A percentile compares a stretch with the other conserved stretches of the same genome.
Evolutionary conservation across 495 filamentous ascomycete species (phyloP).

Genomic region (Hypoxylon subgilvum): DNA sequence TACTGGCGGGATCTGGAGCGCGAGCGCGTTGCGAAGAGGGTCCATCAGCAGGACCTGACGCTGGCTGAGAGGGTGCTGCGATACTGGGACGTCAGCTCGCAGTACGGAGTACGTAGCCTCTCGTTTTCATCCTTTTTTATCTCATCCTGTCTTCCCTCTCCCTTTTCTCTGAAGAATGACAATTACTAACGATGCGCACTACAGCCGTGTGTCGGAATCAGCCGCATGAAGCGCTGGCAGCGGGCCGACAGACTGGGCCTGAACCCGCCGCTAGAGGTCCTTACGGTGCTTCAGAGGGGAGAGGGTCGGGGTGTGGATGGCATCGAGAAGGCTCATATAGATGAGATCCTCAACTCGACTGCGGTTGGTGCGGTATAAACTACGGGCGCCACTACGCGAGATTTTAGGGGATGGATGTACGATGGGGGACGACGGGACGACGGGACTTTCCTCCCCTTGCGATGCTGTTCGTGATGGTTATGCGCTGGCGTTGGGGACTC

Average conservation of each 20-base stretch:
- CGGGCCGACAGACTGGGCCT: slow-evolving; percentile 79
- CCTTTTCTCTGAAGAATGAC: too few relatives aligned
- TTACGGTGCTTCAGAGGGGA: slow-evolving; percentile 80
- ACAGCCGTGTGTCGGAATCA: slow-evolving; percentile 92
- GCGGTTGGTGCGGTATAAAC: slow-evolving; percentile 39
- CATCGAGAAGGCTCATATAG: slow-evolving; percentile 74
- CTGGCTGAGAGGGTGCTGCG: slow-evolving; percentile 83
- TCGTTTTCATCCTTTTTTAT: background rate
- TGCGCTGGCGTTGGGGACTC: slow-evolving; percentile 39
- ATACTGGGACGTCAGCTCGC: slow-evolving; percentile 84
- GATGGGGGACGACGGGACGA: slow-evolving; percentile 9
- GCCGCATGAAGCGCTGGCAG: slow-evolving; percentile 83
- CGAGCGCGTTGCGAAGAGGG: slow-evolving; percentile 53
- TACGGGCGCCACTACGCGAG: background rate
- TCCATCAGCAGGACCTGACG: slow-evolving; percentile 75
- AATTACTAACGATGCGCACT: too few relatives aligned
- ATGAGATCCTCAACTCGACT: slow-evolving; percentile 71
- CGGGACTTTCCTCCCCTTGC: background rate
- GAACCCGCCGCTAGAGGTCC: slow-evolving; percentile 88
- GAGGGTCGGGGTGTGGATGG: slow-evolving; percentile 56
- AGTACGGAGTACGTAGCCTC: slow-evolving; percentile 78
- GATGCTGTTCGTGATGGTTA: slow-evolving; percentile 12
- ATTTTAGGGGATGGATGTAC: slow-evolving; percentile 10
- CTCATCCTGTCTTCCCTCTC: background rate
- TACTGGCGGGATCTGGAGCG: slow-evolving; percentile 77